Conservation (phyloP, 129 eudicot species). For the Scalesia atractyloides region DNA sequence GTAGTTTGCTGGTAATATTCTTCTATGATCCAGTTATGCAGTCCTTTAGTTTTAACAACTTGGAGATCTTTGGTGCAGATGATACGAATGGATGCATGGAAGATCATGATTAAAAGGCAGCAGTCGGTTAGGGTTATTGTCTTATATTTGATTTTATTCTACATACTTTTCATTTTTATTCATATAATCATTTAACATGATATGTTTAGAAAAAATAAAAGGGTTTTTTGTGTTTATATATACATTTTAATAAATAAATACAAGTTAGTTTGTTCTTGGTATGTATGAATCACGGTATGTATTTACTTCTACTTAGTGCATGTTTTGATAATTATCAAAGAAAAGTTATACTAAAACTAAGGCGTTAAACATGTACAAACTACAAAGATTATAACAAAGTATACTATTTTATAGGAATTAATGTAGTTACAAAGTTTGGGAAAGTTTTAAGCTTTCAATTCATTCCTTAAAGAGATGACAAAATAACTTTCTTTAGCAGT, state of each 20-base stretch:
- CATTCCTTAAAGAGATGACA: too few species aligned
- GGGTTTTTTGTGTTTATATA: not conserved
- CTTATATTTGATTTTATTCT: not conserved
- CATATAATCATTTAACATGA: not conserved
- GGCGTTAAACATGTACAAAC: too few species aligned
- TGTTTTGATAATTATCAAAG: too few species aligned
- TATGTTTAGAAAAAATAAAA: slow-evolving; percentile 1
- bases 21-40: slow-evolving; percentile 3
- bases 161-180: not conserved
- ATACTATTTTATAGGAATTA: too few species aligned
- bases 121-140: not conserved
- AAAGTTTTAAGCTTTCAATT: too few species aligned
- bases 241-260: not conserved
- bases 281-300: too few species aligned
- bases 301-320: too few species aligned
- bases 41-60: not conserved
- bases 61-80: not conserved
- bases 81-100: slow-evolving; percentile 4
- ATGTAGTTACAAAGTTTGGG: too few species aligned
- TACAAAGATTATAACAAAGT: too few species aligned
- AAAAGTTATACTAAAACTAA: too few species aligned
- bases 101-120: not conserved
- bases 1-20: not conserved
- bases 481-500: too few species aligned
- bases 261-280: not conserved